Conservation (phyloP, 169 alveolate genomes). For the Plasmodium gonderi region DNA sequence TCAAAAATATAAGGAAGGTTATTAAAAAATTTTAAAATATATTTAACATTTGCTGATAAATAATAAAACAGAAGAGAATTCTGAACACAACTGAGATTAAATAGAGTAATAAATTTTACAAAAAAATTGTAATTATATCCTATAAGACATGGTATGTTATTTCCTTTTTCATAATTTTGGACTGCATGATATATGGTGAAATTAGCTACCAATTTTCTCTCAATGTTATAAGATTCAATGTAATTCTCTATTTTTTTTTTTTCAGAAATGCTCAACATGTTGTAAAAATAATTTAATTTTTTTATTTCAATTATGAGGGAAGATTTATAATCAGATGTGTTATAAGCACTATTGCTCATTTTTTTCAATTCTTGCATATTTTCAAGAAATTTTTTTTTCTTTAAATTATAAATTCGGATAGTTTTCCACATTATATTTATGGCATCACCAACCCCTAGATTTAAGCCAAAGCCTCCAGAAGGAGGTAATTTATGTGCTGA, state of each 20-base stretch:
- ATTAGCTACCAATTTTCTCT: conserved; percentile 68
- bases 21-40: conserved; percentile 19
- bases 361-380: background rate
- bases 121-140: conserved; percentile 46
- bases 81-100: background rate
- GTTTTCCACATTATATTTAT: conserved; percentile 86
- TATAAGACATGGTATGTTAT: conserved; percentile 40
- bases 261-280: background rate
- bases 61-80: conserved; percentile 26
- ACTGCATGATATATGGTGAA: conserved; percentile 54
- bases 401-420: conserved; percentile 69
- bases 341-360: background rate
- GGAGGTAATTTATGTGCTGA: conserved; percentile 95
- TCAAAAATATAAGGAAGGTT: conserved; percentile 58
- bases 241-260: conserved; percentile 50
- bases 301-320: background rate
- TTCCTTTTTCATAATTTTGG: conserved; percentile 71
- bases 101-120: background rate
- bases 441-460: conserved; percentile 93
- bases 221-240: conserved; percentile 66
- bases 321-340: background rate
- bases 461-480: conserved; percentile 96
- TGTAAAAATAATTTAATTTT: background rate
- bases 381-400: background rate
- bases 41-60: conserved; percentile 8